A percentile compares a stretch with the other conserved stretches of the same genome.
Conservation (phyloP, 495 filamentous ascomycete genomes). For the Hypoxylon trugodes region DNA sequence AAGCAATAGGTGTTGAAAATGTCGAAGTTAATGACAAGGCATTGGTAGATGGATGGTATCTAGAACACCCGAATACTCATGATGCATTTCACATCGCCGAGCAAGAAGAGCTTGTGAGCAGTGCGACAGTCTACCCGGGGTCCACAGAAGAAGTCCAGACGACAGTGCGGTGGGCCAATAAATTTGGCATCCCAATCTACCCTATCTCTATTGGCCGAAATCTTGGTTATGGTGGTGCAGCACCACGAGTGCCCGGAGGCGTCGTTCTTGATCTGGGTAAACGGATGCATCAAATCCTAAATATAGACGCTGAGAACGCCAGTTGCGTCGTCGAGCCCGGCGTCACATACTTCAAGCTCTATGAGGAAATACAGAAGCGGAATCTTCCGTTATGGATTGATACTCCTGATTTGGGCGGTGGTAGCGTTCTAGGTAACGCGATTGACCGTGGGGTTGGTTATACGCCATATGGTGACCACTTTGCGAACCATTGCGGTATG, state of each 20-base stretch:
- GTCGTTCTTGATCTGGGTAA: conserved; percentile 63
- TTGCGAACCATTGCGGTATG: conserved; percentile 62
- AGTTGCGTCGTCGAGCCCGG: conserved; percentile 66
- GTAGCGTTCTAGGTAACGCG: conserved; percentile 64
- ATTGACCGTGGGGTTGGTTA: conserved; percentile 67
- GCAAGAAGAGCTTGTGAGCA: conserved; percentile 55
- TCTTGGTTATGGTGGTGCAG: conserved; percentile 66
- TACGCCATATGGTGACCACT: conserved; percentile 62
- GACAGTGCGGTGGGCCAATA: conserved; percentile 57
- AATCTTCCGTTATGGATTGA: conserved; percentile 60
- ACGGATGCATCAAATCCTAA: conserved; percentile 63
- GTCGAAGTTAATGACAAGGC: conserved; percentile 55
- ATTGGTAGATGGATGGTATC: conserved; percentile 56
- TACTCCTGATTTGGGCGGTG: conserved; percentile 65
- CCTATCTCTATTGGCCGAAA: conserved; percentile 65
- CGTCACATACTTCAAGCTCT: conserved; percentile 63
- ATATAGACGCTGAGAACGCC: conserved; percentile 61
- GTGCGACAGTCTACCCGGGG: conserved; percentile 53
- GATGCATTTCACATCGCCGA: conserved; percentile 55
- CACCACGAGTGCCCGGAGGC: conserved; percentile 61
- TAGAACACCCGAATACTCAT: conserved; percentile 59
- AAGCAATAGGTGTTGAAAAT: conserved; percentile 45
- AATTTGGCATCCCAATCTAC: conserved; percentile 60
- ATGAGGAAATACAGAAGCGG: conserved; percentile 59
- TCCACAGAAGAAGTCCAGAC: conserved; percentile 57